Percentiles rank a stretch among this genome's conserved stretches.
phyloP scores from a whole-genome alignment of 202 grass and related monocot species.

The Setaria viridis region DNA sequence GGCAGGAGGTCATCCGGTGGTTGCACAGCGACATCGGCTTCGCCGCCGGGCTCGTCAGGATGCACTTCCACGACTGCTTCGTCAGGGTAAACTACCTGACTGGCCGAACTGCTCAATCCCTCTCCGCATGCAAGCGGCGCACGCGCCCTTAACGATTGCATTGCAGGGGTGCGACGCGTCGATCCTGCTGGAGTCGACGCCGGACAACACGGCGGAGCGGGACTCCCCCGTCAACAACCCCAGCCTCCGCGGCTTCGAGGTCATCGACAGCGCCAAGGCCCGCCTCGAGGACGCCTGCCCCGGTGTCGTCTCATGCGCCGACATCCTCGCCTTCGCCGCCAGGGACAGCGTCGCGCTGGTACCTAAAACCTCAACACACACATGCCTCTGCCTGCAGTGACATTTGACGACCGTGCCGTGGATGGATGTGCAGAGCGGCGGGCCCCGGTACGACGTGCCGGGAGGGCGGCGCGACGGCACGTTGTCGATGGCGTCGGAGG shows the following conservation, averaged over 20 bases:
- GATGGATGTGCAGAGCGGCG: conserved; percentile 46
- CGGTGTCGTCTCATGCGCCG: conserved; percentile 21
- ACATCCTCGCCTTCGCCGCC: conserved; percentile 79
- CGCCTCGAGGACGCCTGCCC: conserved; percentile 19
- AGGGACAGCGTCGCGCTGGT: conserved; percentile 81
- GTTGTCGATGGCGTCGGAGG: conserved; percentile 43
- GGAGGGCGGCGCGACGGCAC: conserved; percentile 57
- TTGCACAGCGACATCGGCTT: conserved; percentile 24
- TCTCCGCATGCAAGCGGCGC: too few species aligned
- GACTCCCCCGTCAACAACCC: background rate
- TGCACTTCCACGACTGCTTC: conserved; percentile 99
- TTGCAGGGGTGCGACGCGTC: conserved; percentile 1
- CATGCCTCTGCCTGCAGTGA: too few species aligned
- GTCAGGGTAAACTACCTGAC: conserved; percentile 48
- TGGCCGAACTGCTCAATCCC: background rate
- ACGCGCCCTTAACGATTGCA: too few species aligned
- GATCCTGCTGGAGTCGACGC: background rate
- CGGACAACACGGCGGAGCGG: background rate
- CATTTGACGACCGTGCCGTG: background rate
- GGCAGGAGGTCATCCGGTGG: background rate
- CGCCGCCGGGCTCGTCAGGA: conserved; percentile 59
- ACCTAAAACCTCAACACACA: too few species aligned
- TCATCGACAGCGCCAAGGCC: background rate
- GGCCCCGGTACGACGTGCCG: conserved; percentile 41
- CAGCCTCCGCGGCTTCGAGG: background rate